phyloP scores from a whole-genome alignment of 805 yeast species.

The Lipomyces yamadae region DNA sequence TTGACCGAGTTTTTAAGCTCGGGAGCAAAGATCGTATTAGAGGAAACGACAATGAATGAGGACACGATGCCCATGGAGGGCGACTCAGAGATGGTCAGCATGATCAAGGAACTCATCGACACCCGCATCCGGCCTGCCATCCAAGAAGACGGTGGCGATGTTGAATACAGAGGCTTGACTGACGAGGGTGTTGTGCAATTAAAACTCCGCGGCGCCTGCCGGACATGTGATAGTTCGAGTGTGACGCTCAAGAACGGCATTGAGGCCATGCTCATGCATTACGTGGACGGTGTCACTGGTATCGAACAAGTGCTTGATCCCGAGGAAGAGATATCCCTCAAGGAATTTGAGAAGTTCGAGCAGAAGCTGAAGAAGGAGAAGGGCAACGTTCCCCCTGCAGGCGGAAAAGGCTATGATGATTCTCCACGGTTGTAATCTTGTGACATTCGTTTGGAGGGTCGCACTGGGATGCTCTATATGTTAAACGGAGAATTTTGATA shows the following conservation, averaged over 20 bases:
- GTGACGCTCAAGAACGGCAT: conserved; percentile 95
- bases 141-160: conserved; percentile 98
- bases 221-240: conserved; percentile 87
- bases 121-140: conserved; percentile 97
- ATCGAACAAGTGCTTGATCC: conserved; percentile 89
- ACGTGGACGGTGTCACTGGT: conserved; percentile 90
- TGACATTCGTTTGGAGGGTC: conserved; percentile 1
- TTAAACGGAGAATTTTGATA: background rate
- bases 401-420: conserved; percentile 12
- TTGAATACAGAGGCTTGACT: conserved; percentile 83
- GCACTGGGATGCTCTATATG: background rate
- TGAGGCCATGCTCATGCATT: conserved; percentile 95
- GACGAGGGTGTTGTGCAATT: conserved; percentile 88
- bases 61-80: conserved; percentile 61
- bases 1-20: conserved; percentile 53
- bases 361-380: conserved; percentile 52
- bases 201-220: conserved; percentile 93
- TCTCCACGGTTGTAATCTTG: conserved; percentile 8
- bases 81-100: conserved; percentile 78
- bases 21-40: conserved; percentile 54
- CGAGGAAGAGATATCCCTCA: conserved; percentile 71
- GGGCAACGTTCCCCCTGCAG: conserved; percentile 16
- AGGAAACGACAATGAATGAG: conserved; percentile 45
- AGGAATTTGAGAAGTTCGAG: conserved; percentile 86
- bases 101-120: conserved; percentile 89